phyloP scores from a whole-genome alignment of 2,329 filamentous ascomycete genomes.

The Stachybotrys chartarum region DNA sequence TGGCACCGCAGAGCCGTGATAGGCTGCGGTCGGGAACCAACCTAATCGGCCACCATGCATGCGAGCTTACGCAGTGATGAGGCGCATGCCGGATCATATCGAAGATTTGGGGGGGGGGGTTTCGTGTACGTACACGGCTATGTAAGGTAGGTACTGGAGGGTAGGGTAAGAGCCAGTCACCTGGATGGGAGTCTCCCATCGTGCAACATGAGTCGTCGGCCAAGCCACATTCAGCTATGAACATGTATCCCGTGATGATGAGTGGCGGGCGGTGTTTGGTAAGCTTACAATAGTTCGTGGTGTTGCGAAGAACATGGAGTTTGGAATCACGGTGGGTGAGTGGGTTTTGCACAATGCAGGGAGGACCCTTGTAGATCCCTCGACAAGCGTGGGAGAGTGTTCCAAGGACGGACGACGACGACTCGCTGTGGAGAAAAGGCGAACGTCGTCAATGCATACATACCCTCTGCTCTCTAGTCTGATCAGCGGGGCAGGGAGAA shows the following conservation, averaged over 20 bases:
- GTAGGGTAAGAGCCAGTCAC: background rate
- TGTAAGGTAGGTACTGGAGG: background rate
- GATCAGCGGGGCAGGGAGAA: no score
- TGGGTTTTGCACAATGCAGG: background rate
- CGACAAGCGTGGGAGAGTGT: background rate
- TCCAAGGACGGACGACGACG: background rate
- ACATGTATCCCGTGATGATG: background rate
- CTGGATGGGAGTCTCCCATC: background rate
- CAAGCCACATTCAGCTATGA: background rate
- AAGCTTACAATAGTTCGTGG: no score
- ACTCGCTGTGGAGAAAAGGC: background rate
- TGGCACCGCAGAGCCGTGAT: background rate
- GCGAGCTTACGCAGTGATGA: background rate
- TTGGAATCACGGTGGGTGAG: background rate
- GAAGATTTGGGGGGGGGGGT: background rate
- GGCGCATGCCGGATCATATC: background rate
- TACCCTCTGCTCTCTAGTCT: no score
- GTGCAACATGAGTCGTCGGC: background rate
- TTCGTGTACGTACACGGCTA: no score
- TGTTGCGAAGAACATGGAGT: no score
- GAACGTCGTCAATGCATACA: background rate
- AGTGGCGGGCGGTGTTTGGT: no score
- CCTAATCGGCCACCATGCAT: background rate
- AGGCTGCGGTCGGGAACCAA: background rate
- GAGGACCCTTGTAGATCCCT: background rate